Conservation (phyloP, 768 basidiomycete genomes). For the Suillus spraguei region DNA sequence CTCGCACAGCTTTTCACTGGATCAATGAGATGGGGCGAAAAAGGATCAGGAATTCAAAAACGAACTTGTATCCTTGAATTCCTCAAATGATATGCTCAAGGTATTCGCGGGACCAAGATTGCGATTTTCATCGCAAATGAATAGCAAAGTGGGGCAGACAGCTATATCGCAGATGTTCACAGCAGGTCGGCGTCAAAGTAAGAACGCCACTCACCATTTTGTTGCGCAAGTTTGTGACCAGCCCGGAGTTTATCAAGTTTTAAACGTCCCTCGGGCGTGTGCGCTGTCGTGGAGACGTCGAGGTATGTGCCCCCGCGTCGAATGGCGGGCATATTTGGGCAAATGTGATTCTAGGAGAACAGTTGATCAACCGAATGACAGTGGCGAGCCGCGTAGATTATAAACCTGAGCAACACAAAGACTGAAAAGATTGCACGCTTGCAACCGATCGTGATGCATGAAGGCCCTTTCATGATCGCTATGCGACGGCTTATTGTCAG, state of each 20-base stretch:
- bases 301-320: slow-evolving; percentile 8
- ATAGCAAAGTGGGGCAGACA: slow-evolving; percentile 1
- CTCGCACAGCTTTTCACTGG: background rate
- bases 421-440: background rate
- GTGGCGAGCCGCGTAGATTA: background rate
- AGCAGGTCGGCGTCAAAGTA: background rate
- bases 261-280: background rate
- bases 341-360: background rate
- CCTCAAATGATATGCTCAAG: background rate
- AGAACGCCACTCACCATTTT: background rate
- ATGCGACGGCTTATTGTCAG: slow-evolving; percentile 1
- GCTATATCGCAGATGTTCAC: background rate
- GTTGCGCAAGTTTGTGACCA: background rate
- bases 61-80: background rate
- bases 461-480: slow-evolving; percentile 6
- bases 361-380: background rate
- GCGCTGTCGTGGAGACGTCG: slow-evolving; percentile 2
- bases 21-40: background rate
- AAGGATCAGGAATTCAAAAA: background rate
- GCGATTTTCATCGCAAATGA: slow-evolving; percentile 4
- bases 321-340: background rate
- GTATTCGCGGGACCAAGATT: background rate
- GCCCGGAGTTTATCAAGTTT: background rate
- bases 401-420: background rate
- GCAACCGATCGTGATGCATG: background rate